Conservation (phyloP, 192 early-diverging fungal genomes). For the Gaertneriomyces sp. region DNA sequence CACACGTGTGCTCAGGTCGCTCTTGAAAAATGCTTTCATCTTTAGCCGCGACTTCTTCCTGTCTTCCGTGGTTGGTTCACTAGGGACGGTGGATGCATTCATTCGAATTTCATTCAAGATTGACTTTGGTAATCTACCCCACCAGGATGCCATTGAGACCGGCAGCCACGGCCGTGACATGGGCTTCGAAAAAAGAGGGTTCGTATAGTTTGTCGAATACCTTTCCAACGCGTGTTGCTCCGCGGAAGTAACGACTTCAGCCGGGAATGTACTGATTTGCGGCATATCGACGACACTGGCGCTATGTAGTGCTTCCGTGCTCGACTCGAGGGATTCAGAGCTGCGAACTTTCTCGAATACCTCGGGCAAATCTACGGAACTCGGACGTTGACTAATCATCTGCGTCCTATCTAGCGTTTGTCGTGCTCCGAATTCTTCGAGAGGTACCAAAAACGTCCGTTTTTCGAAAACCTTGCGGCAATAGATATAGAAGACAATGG, state of each 20-base stretch:
- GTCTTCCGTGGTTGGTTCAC: no score
- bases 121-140: slow-evolving; percentile 6
- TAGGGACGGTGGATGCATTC: background rate
- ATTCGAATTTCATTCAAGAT: background rate
- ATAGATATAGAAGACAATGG: slow-evolving; percentile 36
- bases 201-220: slow-evolving; percentile 36
- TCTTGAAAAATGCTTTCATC: background rate
- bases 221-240: slow-evolving; percentile 32
- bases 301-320: background rate
- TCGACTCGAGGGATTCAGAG: no score
- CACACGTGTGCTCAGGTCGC: background rate
- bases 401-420: background rate
- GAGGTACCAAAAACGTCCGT: slow-evolving; percentile 30
- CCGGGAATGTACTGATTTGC: background rate
- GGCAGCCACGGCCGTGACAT: slow-evolving; percentile 41
- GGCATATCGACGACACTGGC: background rate
- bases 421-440: slow-evolving; percentile 22
- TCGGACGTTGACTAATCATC: background rate
- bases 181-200: slow-evolving; percentile 39
- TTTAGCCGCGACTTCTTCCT: background rate
- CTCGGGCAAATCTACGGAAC: background rate
- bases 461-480: slow-evolving; percentile 37
- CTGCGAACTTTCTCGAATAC: background rate
- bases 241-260: slow-evolving; percentile 33
- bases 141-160: slow-evolving; percentile 28